A percentile compares a stretch with the other conserved stretches of the same genome.
Conservation (phyloP, 495 filamentous ascomycete species). For the Daldinia childiae region DNA sequence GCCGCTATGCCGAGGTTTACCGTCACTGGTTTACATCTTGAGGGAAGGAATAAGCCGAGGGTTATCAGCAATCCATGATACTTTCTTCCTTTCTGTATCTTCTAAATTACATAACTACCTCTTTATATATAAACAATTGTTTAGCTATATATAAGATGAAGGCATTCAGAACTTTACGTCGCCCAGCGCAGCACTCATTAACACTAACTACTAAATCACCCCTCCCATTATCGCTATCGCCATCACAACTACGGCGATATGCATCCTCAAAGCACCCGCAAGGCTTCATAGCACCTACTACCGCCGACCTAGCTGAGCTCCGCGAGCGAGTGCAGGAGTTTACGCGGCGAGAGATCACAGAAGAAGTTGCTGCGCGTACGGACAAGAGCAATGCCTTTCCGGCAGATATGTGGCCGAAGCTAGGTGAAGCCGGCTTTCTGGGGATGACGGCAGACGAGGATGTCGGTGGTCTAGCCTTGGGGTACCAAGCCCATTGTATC, state of each 20-base stretch:
- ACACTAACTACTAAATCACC: conserved; percentile 22
- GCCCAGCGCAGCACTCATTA: conserved; percentile 39
- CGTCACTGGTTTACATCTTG: conserved; percentile 41
- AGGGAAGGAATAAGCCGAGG: conserved; percentile 28
- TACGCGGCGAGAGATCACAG: conserved; percentile 82
- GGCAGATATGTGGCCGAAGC: conserved; percentile 88
- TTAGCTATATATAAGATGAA: conserved; percentile 45
- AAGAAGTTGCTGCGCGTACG: conserved; percentile 80
- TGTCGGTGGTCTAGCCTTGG: conserved; percentile 89
- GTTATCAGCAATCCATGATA: conserved; percentile 4
- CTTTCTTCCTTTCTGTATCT: conserved; percentile 1
- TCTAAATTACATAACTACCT: conserved; percentile 5
- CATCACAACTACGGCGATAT: conserved; percentile 48
- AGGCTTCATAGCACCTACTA: conserved; percentile 79
- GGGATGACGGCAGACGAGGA: conserved; percentile 95
- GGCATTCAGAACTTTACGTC: conserved; percentile 45
- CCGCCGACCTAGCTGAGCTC: conserved; percentile 81
- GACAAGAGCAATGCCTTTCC: conserved; percentile 92
- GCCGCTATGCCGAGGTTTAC: conserved; percentile 33
- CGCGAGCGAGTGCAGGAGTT: conserved; percentile 94
- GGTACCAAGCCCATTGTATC: conserved; percentile 96
- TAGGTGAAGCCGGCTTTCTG: conserved; percentile 90
- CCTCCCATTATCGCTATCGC: conserved; percentile 29
- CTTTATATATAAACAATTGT: background rate
- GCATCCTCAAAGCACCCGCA: conserved; percentile 85